These are phyloP conservation scores for Pezicula radicicola DNA, from an alignment of 2,329 filamentous ascomycete genomes.

Conservation along the genomic window DNA sequence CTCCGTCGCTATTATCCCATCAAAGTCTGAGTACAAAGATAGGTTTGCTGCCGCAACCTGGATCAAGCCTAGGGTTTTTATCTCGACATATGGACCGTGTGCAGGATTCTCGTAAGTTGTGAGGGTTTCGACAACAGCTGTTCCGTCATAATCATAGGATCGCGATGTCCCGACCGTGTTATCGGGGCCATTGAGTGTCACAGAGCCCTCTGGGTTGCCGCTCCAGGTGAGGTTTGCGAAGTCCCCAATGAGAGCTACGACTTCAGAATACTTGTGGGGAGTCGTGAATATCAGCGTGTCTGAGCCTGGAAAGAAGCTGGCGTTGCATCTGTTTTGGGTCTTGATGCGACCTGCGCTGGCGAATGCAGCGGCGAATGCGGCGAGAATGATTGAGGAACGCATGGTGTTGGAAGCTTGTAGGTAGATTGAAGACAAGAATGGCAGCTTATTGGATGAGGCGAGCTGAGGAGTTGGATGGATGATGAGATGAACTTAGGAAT, in stretches of 20 bases:
- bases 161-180: slow-evolving; percentile 22
- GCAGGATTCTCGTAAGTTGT: slow-evolving; percentile 17
- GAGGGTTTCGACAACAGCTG: slow-evolving; percentile 19
- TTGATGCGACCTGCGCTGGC: background rate
- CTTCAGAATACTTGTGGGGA: slow-evolving; percentile 22
- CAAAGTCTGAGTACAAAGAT: slow-evolving; percentile 19
- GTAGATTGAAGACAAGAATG: too few species aligned
- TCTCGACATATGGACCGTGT: slow-evolving; percentile 19
- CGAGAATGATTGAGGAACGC: too few species aligned
- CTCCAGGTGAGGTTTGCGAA: slow-evolving; percentile 24
- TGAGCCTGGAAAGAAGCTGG: slow-evolving; percentile 7
- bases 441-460: too few species aligned
- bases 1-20: slow-evolving; percentile 18
- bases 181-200: slow-evolving; percentile 21
- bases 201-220: slow-evolving; percentile 13
- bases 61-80: slow-evolving; percentile 17
- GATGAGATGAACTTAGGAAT: too few species aligned
- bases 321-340: slow-evolving; percentile 2
- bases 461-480: too few species aligned
- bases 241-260: slow-evolving; percentile 22
- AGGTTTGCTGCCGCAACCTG: slow-evolving; percentile 15
- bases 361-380: background rate
- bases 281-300: slow-evolving; percentile 18
- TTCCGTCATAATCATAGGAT: slow-evolving; percentile 15
- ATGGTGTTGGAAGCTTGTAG: too few species aligned